Evolutionary conservation across 768 basidiomycete species (phyloP).

Genomic region (Saitozyma podzolica): DNA sequence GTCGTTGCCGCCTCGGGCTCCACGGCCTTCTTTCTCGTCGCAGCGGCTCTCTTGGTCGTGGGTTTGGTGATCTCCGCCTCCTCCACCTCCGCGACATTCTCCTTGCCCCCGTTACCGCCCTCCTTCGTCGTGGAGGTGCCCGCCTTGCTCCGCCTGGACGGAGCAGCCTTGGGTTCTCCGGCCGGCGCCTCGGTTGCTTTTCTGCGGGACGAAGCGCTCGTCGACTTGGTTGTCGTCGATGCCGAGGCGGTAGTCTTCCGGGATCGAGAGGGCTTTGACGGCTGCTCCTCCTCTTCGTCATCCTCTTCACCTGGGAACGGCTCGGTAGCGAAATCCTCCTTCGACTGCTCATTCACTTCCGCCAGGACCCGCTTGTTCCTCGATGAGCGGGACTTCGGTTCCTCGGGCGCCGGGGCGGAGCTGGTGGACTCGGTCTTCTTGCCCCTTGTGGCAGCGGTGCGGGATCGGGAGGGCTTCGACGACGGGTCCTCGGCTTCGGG

Average conservation of each 20-base stretch:
- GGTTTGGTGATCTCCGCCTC: neutral
- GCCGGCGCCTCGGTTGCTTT: neutral
- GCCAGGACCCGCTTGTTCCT: neutral
- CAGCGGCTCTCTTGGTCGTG: neutral
- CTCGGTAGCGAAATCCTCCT: neutral
- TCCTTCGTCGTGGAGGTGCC: neutral
- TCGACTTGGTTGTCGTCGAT: neutral
- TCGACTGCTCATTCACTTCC: neutral
- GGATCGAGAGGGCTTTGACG: neutral
- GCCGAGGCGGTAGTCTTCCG: neutral
- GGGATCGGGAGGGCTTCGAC: neutral
- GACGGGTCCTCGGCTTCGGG: neutral
- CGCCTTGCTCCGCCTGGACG: neutral
- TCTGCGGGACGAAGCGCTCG: too few relatives aligned
- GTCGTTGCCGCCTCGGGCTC: conserved; percentile 1
- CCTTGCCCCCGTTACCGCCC: neutral
- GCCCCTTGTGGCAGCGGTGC: neutral
- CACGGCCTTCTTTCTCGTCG: neutral
- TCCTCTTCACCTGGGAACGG: neutral
- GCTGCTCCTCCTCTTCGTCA: neutral
- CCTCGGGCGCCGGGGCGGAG: neutral
- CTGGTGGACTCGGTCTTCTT: neutral
- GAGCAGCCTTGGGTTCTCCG: neutral
- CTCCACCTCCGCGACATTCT: neutral
- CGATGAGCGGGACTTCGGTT: neutral